These are phyloP conservation scores for Phytophthora tentaculata DNA, from an alignment of 352 stramenopile genomes.

Conservation along the genomic window DNA sequence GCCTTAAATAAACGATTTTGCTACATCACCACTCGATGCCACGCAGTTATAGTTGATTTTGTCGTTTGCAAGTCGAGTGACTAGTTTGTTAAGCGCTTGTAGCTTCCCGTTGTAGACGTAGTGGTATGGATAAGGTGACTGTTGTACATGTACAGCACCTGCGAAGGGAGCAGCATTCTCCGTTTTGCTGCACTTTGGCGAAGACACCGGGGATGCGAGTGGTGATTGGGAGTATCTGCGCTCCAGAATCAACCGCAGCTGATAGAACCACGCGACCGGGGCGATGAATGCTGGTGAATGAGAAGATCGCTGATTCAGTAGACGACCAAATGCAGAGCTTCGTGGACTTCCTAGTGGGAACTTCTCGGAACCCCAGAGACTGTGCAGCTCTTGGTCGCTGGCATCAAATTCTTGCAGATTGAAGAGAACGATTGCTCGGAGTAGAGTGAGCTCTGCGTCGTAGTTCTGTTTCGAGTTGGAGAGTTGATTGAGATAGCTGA, in stretches of 20 bases:
- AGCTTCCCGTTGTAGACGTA: conserved; percentile 40
- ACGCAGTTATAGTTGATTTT: conserved; percentile 23
- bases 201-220: conserved; percentile 6
- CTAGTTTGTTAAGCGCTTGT: conserved; percentile 30
- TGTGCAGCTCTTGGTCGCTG: conserved; percentile 32
- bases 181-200: conserved; percentile 9
- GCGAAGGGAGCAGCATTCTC: conserved; percentile 8
- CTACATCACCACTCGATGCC: conserved; percentile 8
- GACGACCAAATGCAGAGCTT: conserved; percentile 13
- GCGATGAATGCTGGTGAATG: conserved; percentile 31
- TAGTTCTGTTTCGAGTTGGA: conserved; percentile 8
- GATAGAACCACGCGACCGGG: conserved; percentile 46
- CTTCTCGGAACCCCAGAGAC: conserved; percentile 33
- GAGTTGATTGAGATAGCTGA: conserved; percentile 20
- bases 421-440: conserved; percentile 44
- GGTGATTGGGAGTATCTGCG: conserved; percentile 25
- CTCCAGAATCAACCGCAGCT: conserved; percentile 41
- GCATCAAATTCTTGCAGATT: conserved; percentile 33
- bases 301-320: conserved; percentile 10
- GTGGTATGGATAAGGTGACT: conserved; percentile 31
- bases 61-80: conserved; percentile 22
- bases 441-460: conserved; percentile 37
- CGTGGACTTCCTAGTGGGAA: conserved; percentile 13
- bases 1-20: conserved; percentile 27
- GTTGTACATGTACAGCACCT: conserved; percentile 11